Conservation (phyloP, 805 yeast species). For the Priceomyces medius region DNA sequence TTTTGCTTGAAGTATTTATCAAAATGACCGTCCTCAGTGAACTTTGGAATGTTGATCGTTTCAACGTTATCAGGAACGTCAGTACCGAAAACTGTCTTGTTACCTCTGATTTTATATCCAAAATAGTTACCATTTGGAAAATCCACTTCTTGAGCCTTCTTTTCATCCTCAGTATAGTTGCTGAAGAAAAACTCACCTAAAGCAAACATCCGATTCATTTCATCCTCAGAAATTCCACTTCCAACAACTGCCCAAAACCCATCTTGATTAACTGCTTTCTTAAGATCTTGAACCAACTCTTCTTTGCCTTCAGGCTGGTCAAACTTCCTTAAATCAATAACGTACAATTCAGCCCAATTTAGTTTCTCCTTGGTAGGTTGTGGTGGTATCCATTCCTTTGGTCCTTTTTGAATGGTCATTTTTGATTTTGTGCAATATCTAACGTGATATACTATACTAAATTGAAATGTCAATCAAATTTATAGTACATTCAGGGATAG, state of each 20-base stretch:
- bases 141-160: slow-evolving; percentile 22
- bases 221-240: slow-evolving; percentile 24
- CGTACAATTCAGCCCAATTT: slow-evolving; percentile 32
- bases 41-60: slow-evolving; percentile 32
- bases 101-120: slow-evolving; percentile 31
- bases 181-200: slow-evolving; percentile 28
- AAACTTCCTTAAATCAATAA: slow-evolving; percentile 25
- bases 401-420: slow-evolving; percentile 12
- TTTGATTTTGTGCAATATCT: no score
- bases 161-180: slow-evolving; percentile 25
- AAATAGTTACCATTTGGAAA: slow-evolving; percentile 30
- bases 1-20: slow-evolving; percentile 18
- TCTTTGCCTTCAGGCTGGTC: slow-evolving; percentile 26
- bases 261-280: slow-evolving; percentile 25
- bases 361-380: slow-evolving; percentile 23
- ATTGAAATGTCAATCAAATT: no score
- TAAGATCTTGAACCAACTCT: slow-evolving; percentile 25
- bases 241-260: slow-evolving; percentile 33
- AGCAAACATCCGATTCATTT: slow-evolving; percentile 24
- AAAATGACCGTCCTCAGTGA: slow-evolving; percentile 20
- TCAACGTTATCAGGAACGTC: slow-evolving; percentile 30
- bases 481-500: no score
- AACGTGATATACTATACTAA: no score
- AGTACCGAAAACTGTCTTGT: slow-evolving; percentile 29
- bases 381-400: slow-evolving; percentile 23